Percentiles rank a stretch among this genome's conserved stretches.
These are phyloP conservation scores for Mimosa bimucronata DNA, from an alignment of 306 rosid species.

Conservation along the genomic window DNA sequence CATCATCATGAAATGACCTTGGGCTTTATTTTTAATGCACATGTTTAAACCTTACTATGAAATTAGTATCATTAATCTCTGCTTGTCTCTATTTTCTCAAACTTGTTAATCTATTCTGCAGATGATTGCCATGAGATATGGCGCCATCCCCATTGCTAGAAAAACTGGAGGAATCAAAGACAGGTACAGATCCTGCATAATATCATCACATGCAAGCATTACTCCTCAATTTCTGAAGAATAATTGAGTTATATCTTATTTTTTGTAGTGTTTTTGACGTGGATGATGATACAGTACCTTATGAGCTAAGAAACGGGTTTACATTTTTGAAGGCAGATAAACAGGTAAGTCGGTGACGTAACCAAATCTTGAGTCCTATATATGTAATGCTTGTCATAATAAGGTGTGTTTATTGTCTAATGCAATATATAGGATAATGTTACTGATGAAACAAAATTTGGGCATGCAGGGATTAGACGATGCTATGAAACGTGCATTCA, in stretches of 20 bases:
- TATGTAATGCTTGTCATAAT: neutral
- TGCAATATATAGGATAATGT: neutral
- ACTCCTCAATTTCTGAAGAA: conserved; percentile 15
- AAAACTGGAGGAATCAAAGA: conserved; percentile 96
- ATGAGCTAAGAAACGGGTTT: conserved; percentile 73
- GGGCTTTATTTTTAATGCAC: no score
- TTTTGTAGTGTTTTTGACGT: conserved; percentile 82
- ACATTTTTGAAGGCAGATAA: conserved; percentile 76
- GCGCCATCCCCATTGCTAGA: conserved; percentile 85
- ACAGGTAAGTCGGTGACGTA: conserved; percentile 49
- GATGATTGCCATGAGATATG: conserved; percentile 99
- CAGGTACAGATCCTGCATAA: conserved; percentile 56
- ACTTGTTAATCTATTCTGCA: conserved; percentile 34
- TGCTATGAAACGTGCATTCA: conserved; percentile 72
- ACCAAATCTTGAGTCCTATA: conserved; percentile 12
- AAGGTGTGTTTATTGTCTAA: neutral
- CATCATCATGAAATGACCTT: no score
- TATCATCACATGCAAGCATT: neutral
- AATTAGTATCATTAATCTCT: neutral
- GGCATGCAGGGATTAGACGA: conserved; percentile 56
- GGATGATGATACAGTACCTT: conserved; percentile 72
- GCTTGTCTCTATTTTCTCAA: neutral
- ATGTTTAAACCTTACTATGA: no score
- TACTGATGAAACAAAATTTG: conserved; percentile 30
- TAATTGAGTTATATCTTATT: conserved; percentile 7